A percentile compares a stretch with the other conserved stretches of the same genome.
Conservation (phyloP, 2,329 filamentous ascomycete genomes). For the Aspergillus amoenus region DNA sequence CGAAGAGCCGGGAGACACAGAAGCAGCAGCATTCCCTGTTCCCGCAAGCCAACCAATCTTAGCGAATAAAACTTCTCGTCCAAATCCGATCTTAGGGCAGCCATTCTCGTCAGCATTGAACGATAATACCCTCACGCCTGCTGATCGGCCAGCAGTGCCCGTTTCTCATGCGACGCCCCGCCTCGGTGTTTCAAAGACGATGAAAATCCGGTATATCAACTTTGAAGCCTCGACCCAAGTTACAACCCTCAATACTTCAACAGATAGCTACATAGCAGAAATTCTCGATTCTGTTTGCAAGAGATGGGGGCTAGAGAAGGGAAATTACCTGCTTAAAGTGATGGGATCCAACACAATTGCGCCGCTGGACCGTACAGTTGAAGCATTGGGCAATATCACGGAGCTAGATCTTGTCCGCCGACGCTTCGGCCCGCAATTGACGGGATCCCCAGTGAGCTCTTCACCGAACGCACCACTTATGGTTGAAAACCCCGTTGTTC, state of each 20-base stretch:
- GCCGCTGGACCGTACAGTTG: slow-evolving; percentile 63
- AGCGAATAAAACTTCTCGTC: slow-evolving; percentile 28
- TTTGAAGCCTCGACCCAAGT: slow-evolving; percentile 56
- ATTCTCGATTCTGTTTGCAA: slow-evolving; percentile 64
- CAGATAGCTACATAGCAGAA: slow-evolving; percentile 68
- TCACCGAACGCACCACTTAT: slow-evolving; percentile 65
- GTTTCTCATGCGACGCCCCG: slow-evolving; percentile 52
- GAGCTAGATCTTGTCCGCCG: slow-evolving; percentile 63
- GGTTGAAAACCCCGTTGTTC: slow-evolving; percentile 41
- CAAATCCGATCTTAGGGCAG: slow-evolving; percentile 46
- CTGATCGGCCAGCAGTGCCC: slow-evolving; percentile 47
- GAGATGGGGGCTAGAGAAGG: slow-evolving; percentile 63
- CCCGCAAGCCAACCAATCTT: slow-evolving; percentile 21
- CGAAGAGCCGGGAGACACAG: slow-evolving; percentile 30
- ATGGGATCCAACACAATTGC: slow-evolving; percentile 63
- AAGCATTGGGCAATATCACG: slow-evolving; percentile 59
- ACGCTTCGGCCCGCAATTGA: slow-evolving; percentile 59
- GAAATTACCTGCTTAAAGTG: slow-evolving; percentile 62
- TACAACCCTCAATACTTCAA: slow-evolving; percentile 58
- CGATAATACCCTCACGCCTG: slow-evolving; percentile 46
- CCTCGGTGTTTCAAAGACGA: slow-evolving; percentile 56
- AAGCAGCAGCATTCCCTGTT: slow-evolving; percentile 24
- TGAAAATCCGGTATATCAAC: slow-evolving; percentile 62
- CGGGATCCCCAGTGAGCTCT: slow-evolving; percentile 60
- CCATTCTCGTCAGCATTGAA: slow-evolving; percentile 48